phyloP scores from a whole-genome alignment of 140 eudicot species.

The Bidens hawaiensis region DNA sequence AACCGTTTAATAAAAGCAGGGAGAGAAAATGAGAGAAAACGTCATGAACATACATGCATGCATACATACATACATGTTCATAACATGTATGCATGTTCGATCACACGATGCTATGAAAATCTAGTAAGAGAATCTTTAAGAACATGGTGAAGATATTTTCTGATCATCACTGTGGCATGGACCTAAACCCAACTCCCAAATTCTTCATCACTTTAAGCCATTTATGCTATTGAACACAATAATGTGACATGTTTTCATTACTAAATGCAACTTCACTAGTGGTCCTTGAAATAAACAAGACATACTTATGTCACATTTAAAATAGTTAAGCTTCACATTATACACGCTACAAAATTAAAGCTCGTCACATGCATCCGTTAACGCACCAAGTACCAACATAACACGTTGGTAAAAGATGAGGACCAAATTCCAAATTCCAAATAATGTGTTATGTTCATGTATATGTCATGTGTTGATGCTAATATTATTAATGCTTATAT shows the following conservation, averaged over 20 bases:
- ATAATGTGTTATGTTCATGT: no score
- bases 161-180: constrained; percentile 41
- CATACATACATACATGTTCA: constrained; percentile 5
- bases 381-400: constrained; percentile 29
- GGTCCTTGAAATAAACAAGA: constrained; percentile 41
- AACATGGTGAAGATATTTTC: constrained; percentile 31
- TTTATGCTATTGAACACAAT: constrained; percentile 29
- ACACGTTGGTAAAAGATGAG: constrained; percentile 14
- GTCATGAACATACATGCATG: not conserved
- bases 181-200: constrained; percentile 35
- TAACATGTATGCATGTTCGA: constrained; percentile 1
- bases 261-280: constrained; percentile 8
- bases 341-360: constrained; percentile 20
- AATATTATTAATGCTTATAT: constrained; percentile 15
- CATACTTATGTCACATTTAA: constrained; percentile 13
- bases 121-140: constrained; percentile 18
- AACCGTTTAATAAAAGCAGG: not conserved
- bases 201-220: constrained; percentile 31
- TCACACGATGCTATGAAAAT: constrained; percentile 20
- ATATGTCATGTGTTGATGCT: constrained; percentile 20
- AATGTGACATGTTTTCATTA: constrained; percentile 35
- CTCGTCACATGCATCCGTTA: constrained; percentile 20
- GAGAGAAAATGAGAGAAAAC: not conserved
- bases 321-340: constrained; percentile 21
- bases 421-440: not conserved